A percentile compares a stretch with the other conserved stretches of the same genome.
These are phyloP conservation scores for Linum lewisii DNA, from an alignment of 345 rosid species.

Conservation along the genomic window DNA sequence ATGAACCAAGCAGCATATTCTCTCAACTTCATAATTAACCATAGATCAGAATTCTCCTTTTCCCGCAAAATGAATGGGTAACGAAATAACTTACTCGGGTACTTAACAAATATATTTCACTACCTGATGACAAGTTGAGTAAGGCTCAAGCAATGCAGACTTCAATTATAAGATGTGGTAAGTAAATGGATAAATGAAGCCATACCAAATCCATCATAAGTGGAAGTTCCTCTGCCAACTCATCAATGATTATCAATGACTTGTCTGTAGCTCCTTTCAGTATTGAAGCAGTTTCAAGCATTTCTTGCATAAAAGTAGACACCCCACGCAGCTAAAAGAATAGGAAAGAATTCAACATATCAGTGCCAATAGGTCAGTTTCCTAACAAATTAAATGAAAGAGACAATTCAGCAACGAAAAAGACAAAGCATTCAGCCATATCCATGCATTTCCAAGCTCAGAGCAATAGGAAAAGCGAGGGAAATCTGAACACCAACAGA, in stretches of 20 bases:
- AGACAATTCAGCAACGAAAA: background rate
- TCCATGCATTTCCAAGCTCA: background rate
- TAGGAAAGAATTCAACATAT: conserved; percentile 1
- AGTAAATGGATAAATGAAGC: conserved; percentile 8
- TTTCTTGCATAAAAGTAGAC: conserved; percentile 99
- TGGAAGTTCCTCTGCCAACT: conserved; percentile 98
- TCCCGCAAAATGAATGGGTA: background rate
- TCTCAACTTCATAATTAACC: background rate
- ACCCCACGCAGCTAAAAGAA: conserved; percentile 70
- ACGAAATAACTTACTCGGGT: background rate
- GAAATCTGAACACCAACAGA: too few relatives aligned
- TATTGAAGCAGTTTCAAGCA: conserved; percentile 98
- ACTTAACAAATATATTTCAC: background rate
- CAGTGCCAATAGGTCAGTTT: background rate
- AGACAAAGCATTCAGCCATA: background rate
- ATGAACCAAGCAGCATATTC: background rate
- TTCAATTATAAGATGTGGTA: background rate
- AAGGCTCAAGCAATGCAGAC: background rate
- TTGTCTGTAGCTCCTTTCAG: conserved; percentile 84
- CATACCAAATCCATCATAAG: conserved; percentile 97
- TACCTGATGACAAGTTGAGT: background rate
- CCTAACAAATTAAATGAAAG: background rate
- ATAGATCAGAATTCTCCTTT: background rate
- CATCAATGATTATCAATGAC: conserved; percentile 90
- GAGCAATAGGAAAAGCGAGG: background rate